Percentiles rank a stretch among this genome's conserved stretches.
Evolutionary conservation across 345 rosid species (phyloP).

Genomic region (Fremontodendron californicum): DNA sequence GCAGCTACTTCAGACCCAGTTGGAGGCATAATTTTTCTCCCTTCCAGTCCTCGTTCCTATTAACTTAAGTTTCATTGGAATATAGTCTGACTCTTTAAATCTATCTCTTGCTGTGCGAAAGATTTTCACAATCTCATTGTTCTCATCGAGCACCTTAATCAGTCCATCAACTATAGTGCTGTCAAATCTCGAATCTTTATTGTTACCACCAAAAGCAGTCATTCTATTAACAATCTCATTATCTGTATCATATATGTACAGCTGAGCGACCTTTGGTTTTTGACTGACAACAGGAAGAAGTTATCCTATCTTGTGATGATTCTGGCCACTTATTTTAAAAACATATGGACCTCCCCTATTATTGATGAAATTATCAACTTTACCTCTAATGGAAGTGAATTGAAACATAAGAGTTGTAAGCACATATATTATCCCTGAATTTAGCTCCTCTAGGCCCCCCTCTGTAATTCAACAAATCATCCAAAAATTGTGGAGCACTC

Average conservation of each 20-base stretch:
- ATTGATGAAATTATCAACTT: neutral
- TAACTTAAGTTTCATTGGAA: neutral
- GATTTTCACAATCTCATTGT: neutral
- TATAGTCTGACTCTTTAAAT: too few species aligned
- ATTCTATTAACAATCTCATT: neutral
- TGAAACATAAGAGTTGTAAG: too few species aligned
- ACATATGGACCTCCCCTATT: neutral
- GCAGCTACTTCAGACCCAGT: neutral
- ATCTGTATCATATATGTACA: neutral
- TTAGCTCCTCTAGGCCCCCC: neutral
- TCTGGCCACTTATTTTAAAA: neutral
- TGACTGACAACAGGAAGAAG: neutral
- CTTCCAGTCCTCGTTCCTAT: neutral
- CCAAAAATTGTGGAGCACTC: neutral
- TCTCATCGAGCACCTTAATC: neutral
- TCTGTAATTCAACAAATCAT: neutral
- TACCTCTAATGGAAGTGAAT: neutral
- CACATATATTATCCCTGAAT: neutral
- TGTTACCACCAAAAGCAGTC: neutral
- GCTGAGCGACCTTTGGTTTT: neutral
- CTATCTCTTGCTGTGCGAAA: neutral
- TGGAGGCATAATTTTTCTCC: neutral
- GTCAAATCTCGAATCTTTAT: fast-evolving
- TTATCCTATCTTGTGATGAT: neutral
- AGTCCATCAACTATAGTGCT: neutral